Evolutionary conservation across 495 filamentous ascomycete genomes (phyloP).

Genomic region (Corynascus novoguineensis): DNA sequence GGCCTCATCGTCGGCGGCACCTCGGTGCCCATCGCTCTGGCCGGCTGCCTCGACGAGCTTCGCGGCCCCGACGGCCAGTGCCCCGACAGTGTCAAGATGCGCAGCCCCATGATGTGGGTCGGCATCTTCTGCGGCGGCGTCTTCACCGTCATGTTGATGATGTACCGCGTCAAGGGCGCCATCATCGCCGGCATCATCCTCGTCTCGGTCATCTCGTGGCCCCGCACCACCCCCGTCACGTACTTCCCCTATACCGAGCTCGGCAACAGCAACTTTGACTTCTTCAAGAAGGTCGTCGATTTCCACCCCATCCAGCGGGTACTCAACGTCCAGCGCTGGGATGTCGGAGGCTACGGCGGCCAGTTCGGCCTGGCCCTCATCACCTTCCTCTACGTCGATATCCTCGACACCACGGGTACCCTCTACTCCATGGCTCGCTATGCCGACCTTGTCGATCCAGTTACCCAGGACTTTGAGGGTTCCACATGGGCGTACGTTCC

Average conservation of each 20-base stretch:
- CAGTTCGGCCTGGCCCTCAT: constrained; percentile 75
- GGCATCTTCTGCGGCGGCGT: constrained; percentile 79
- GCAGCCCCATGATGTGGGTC: constrained; percentile 72
- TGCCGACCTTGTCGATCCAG: constrained; percentile 64
- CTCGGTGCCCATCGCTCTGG: constrained; percentile 59
- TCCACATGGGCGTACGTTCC: constrained; percentile 54
- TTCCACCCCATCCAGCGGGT: constrained; percentile 68
- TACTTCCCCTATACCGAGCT: constrained; percentile 66
- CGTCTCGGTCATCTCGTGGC: constrained; percentile 82
- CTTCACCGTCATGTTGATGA: constrained; percentile 68
- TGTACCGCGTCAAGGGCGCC: constrained; percentile 77
- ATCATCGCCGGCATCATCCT: constrained; percentile 74
- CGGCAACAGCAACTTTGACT: constrained; percentile 65
- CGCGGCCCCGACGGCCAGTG: constrained; percentile 44
- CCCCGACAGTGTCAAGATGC: constrained; percentile 56
- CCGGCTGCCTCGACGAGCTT: constrained; percentile 51
- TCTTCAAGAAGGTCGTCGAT: constrained; percentile 76
- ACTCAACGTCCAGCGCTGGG: constrained; percentile 63
- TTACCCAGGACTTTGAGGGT: constrained; percentile 72
- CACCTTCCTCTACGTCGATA: constrained; percentile 83
- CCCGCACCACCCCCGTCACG: constrained; percentile 63
- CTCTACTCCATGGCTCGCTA: constrained; percentile 81
- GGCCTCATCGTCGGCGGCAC: constrained; percentile 59
- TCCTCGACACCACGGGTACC: constrained; percentile 70
- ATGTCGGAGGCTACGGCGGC: constrained; percentile 52